These are phyloP conservation scores for Pseudogymnoascus sp. DNA, from an alignment of 2,329 filamentous ascomycete genomes.

Conservation along the genomic window DNA sequence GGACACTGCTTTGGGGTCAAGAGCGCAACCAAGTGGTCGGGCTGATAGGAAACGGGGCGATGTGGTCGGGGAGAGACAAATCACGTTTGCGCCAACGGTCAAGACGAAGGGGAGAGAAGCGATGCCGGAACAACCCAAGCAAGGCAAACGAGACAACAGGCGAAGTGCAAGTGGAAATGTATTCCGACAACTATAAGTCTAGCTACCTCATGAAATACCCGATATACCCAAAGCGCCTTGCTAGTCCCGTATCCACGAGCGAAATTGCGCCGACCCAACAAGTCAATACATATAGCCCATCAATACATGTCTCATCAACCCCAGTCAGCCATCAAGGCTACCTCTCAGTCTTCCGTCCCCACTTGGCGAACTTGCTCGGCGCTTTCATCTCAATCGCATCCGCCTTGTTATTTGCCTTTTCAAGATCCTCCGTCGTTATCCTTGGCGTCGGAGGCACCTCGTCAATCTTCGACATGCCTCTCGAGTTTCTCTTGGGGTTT, in stretches of 20 bases:
- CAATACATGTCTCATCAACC: background rate
- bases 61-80: conserved; percentile 54
- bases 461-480: conserved; percentile 39
- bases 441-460: conserved; percentile 54
- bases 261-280: background rate
- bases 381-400: conserved; percentile 25
- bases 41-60: conserved; percentile 39
- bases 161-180: conserved; percentile 70
- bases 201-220: conserved; percentile 20
- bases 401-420: conserved; percentile 41
- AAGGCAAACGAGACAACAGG: conserved; percentile 35
- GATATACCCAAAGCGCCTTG: conserved; percentile 9
- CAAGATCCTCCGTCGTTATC: conserved; percentile 46
- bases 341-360: conserved; percentile 21
- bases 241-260: conserved; percentile 3
- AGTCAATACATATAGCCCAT: background rate
- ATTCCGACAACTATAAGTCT: conserved; percentile 55
- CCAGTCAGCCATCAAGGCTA: conserved; percentile 11
- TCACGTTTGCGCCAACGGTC: conserved; percentile 63
- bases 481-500: conserved; percentile 34
- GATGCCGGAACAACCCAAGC: conserved; percentile 17
- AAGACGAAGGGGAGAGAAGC: conserved; percentile 41
- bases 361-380: conserved; percentile 25
- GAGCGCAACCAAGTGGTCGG: conserved; percentile 41
- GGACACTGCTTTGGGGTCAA: conserved; percentile 50